phyloP scores from a whole-genome alignment of 176 grass and related monocot species.

The Paspalum vaginatum region DNA sequence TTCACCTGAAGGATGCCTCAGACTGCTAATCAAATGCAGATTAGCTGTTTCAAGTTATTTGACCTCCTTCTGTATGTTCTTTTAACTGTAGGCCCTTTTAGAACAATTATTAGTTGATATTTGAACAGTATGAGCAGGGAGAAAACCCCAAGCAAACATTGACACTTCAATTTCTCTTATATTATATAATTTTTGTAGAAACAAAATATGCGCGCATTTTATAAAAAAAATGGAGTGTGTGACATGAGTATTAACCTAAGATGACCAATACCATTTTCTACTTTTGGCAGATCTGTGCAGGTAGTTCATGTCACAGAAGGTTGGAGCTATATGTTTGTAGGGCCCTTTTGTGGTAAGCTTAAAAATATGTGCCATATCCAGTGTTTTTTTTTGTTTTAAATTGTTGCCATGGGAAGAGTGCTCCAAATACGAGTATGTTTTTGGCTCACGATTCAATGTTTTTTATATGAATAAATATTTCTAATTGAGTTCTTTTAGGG shows the following conservation, averaged over 20 bases:
- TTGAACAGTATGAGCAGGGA: slow-evolving; percentile 1
- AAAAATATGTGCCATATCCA: too few relatives aligned
- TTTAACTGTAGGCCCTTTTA: slow-evolving; percentile 1
- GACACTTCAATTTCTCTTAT: too few relatives aligned
- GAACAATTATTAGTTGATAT: slow-evolving; percentile 4
- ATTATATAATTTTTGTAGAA: too few relatives aligned
- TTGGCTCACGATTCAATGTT: neutral
- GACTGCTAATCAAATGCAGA: neutral
- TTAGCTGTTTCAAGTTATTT: slow-evolving; percentile 11
- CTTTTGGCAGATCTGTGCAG: slow-evolving; percentile 17
- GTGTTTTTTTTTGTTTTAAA: slow-evolving; percentile 10
- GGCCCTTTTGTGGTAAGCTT: too few relatives aligned
- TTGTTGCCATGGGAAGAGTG: slow-evolving; percentile 11
- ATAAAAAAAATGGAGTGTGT: neutral
- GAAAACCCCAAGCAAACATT: too few relatives aligned
- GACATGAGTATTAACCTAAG: neutral
- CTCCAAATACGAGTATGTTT: slow-evolving; percentile 5
- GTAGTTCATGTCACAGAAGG: slow-evolving; percentile 12
- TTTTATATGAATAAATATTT: neutral
- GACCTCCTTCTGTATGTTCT: neutral
- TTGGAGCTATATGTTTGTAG: slow-evolving; percentile 5
- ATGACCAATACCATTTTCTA: slow-evolving; percentile 27
- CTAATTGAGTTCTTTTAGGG: slow-evolving; percentile 19
- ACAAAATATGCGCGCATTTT: too few relatives aligned
- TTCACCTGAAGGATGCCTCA: neutral